phyloP scores from a whole-genome alignment of 2,329 filamentous ascomycete genomes.

The Rachicladosporium sp. region DNA sequence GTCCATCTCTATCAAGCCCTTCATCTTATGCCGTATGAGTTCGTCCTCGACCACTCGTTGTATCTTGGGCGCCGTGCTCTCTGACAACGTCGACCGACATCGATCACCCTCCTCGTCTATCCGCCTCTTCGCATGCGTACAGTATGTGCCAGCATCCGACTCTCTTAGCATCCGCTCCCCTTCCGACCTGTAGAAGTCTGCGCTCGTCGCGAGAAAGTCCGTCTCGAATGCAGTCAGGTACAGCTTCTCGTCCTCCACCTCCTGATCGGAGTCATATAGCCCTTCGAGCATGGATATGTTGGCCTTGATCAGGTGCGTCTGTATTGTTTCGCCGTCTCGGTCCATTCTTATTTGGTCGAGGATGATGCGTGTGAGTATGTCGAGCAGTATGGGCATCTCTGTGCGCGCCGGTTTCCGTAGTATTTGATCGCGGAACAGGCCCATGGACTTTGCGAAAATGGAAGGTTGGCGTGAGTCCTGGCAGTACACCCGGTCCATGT shows the following conservation, averaged over 20 bases:
- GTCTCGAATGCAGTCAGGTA: constrained; percentile 77
- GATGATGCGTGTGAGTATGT: constrained; percentile 68
- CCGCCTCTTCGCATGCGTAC: constrained; percentile 60
- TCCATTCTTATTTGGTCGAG: constrained; percentile 90
- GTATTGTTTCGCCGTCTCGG: constrained; percentile 76
- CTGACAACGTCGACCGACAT: constrained; percentile 69
- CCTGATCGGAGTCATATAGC: constrained; percentile 69
- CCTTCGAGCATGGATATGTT: constrained; percentile 83
- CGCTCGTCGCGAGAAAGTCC: constrained; percentile 59
- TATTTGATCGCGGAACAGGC: constrained; percentile 77
- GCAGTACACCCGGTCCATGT: constrained; percentile 79
- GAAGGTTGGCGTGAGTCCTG: constrained; percentile 60
- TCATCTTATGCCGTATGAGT: constrained; percentile 64
- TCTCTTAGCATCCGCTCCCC: constrained; percentile 62
- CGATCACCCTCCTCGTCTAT: constrained; percentile 71
- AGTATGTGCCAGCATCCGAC: constrained; percentile 70
- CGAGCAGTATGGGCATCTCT: constrained; percentile 45
- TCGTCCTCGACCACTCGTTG: constrained; percentile 66
- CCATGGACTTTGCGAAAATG: constrained; percentile 76
- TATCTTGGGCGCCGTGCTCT: constrained; percentile 60
- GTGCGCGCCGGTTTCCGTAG: constrained; percentile 48
- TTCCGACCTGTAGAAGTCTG: constrained; percentile 62
- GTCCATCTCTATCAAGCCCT: constrained; percentile 73
- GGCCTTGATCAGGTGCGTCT: constrained; percentile 67
- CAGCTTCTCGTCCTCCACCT: constrained; percentile 65